Conservation (phyloP, 306 rosid species). For the Rosa chinensis region DNA sequence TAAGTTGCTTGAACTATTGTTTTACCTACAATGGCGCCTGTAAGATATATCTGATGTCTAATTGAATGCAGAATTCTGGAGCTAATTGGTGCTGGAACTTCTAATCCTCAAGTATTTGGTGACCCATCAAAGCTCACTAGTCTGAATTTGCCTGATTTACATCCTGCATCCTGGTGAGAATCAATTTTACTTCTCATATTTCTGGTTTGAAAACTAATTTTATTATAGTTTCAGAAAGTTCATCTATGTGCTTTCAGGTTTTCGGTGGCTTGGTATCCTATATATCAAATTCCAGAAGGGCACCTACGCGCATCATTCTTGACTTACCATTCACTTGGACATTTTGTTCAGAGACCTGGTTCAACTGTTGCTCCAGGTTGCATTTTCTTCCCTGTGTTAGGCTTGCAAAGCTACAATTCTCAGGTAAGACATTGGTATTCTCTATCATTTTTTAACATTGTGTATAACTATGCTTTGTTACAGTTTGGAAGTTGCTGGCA, state of each 20-base stretch:
- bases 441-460: not conserved
- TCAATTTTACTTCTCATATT: not conserved
- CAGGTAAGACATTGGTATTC: constrained; percentile 3
- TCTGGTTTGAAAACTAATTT: not conserved
- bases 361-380: constrained; percentile 9
- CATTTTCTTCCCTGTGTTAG: constrained; percentile 19
- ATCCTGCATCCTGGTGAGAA: constrained; percentile 23
- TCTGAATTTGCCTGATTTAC: constrained; percentile 24
- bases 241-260: constrained; percentile 18
- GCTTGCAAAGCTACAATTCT: constrained; percentile 28
- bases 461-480: not conserved
- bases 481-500: constrained; percentile 7
- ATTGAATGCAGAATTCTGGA: constrained; percentile 27
- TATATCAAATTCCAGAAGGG: constrained; percentile 31
- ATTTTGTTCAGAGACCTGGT: constrained; percentile 15
- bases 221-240: not conserved
- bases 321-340: constrained; percentile 32
- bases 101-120: constrained; percentile 9
- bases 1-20: not conserved
- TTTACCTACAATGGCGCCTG: not conserved
- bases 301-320: constrained; percentile 20
- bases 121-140: constrained; percentile 18
- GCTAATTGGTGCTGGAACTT: constrained; percentile 9
- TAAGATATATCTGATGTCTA: not conserved
- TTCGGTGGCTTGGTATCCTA: constrained; percentile 31